phyloP scores from a whole-genome alignment of 305 asterid genomes.

The Solanum hybrid region DNA sequence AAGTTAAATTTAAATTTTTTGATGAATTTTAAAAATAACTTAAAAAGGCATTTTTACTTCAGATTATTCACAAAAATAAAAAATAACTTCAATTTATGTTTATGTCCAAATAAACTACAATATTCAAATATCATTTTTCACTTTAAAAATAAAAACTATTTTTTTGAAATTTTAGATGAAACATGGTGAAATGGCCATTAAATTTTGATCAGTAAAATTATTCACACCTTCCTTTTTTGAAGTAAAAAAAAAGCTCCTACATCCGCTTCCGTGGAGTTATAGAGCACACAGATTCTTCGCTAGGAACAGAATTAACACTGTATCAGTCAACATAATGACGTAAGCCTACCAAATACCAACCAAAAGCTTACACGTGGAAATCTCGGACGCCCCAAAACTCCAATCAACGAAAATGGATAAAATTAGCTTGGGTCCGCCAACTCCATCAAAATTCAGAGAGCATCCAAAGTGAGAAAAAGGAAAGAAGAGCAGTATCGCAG shows the following conservation, averaged over 20 bases:
- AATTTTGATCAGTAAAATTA: too few relatives aligned
- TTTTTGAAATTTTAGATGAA: too few relatives aligned
- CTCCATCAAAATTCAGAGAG: conserved; percentile 13
- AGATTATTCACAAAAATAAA: too few relatives aligned
- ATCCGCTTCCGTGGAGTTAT: neutral
- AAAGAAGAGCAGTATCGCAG: neutral
- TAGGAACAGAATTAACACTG: neutral
- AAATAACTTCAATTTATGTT: too few relatives aligned
- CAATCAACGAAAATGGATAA: conserved; percentile 34
- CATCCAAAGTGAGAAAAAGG: conserved; percentile 4
- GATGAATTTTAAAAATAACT: neutral
- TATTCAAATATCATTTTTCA: too few relatives aligned
- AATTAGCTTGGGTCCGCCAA: conserved; percentile 46
- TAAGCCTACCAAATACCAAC: neutral
- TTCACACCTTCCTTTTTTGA: neutral
- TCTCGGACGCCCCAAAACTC: conserved; percentile 12
- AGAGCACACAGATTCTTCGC: neutral
- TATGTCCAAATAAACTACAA: neutral
- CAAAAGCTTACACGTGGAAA: neutral
- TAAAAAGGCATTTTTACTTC: neutral
- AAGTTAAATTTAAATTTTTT: too few relatives aligned
- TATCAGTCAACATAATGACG: neutral
- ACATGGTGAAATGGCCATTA: neutral
- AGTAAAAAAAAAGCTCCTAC: neutral
- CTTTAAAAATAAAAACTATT: too few relatives aligned